phyloP scores from a whole-genome alignment of 176 grass and related monocot genomes.

The Avena insularis region DNA sequence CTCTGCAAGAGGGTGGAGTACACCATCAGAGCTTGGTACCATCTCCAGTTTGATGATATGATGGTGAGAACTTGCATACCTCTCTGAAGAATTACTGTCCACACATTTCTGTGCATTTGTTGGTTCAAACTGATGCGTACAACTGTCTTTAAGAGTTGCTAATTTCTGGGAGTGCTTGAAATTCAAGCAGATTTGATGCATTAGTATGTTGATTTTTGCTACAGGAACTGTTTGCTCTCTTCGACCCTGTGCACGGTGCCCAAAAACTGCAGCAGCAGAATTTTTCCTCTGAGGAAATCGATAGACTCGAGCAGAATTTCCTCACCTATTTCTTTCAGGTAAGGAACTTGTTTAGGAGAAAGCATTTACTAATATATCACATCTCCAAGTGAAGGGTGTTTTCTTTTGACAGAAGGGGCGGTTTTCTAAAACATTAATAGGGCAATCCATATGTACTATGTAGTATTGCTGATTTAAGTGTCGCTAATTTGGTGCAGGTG shows the following conservation, averaged over 20 bases:
- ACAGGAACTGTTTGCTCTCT: slow-evolving; percentile 91
- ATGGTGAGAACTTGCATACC: slow-evolving; percentile 57
- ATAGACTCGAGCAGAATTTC: slow-evolving; percentile 89
- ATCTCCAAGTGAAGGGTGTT: background rate
- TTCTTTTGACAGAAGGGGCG: background rate
- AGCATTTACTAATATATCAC: background rate
- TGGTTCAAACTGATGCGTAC: background rate
- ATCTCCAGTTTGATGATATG: slow-evolving; percentile 98
- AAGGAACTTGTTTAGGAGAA: slow-evolving; percentile 4
- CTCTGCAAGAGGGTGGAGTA: slow-evolving; percentile 95
- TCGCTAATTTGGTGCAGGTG: slow-evolving; percentile 58
- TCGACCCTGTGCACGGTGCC: slow-evolving; percentile 82
- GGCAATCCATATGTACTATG: background rate
- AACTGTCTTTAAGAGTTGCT: slow-evolving; percentile 13
- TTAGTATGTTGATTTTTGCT: slow-evolving; percentile 25
- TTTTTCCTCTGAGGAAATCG: slow-evolving; percentile 67
- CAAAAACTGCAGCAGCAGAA: slow-evolving; percentile 82
- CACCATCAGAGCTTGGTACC: slow-evolving; percentile 91
- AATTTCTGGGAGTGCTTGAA: slow-evolving; percentile 23
- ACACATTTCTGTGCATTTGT: background rate
- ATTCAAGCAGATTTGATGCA: slow-evolving; percentile 34
- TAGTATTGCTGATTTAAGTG: slow-evolving; percentile 35
- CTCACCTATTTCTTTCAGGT: slow-evolving; percentile 88
- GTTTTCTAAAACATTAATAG: no score
- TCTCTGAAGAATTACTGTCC: background rate